phyloP scores from a whole-genome alignment of 2,329 filamentous ascomycete species.

The Leptographium flavum region DNA sequence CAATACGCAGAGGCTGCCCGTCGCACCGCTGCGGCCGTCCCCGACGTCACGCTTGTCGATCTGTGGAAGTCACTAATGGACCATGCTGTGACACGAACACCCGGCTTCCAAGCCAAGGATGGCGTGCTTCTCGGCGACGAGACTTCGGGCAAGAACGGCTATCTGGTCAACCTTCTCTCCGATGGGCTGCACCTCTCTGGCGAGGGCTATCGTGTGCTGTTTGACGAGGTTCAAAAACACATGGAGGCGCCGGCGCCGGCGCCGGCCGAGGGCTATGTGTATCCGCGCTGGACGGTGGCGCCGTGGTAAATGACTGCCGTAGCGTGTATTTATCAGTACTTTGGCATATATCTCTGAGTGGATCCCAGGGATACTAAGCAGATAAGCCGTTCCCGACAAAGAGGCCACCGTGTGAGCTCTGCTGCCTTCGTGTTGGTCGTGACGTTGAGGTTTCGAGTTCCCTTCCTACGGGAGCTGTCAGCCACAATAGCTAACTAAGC shows the following conservation, averaged over 20 bases:
- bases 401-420: too few species aligned
- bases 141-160: conserved; percentile 33
- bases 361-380: too few species aligned
- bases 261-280: conserved; percentile 21
- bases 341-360: too few species aligned
- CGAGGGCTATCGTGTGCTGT: conserved; percentile 38
- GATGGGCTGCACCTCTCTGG: conserved; percentile 45
- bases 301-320: conserved; percentile 7
- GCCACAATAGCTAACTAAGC: too few species aligned
- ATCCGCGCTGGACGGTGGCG: conserved; percentile 32
- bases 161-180: conserved; percentile 35
- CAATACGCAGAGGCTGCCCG: conserved; percentile 47
- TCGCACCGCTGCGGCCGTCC: conserved; percentile 51
- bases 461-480: too few species aligned
- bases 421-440: too few species aligned
- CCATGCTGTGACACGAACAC: conserved; percentile 44
- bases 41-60: conserved; percentile 59
- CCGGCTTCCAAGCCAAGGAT: conserved; percentile 34
- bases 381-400: too few species aligned
- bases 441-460: too few species aligned
- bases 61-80: conserved; percentile 69
- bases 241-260: conserved; percentile 28
- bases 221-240: conserved; percentile 30
- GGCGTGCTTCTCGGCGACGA: conserved; percentile 35
- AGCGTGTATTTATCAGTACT: too few species aligned